These are phyloP conservation scores for Rhizopogon roseolus DNA, from an alignment of 768 basidiomycete species.

Conservation along the genomic window DNA sequence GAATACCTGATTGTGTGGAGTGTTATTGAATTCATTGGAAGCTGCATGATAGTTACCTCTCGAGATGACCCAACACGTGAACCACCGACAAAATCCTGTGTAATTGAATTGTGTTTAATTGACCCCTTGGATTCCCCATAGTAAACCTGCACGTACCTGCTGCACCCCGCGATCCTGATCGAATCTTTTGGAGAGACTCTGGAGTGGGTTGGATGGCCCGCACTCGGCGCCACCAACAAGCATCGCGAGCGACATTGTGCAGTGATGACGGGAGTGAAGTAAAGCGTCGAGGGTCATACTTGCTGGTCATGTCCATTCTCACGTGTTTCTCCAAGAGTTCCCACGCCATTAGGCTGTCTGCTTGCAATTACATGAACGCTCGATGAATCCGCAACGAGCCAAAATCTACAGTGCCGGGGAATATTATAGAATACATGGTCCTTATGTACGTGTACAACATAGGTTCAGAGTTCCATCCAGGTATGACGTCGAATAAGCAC, in stretches of 20 bases:
- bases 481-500: background rate
- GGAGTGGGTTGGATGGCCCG: conserved; percentile 81
- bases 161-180: conserved; percentile 75
- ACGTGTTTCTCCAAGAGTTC: background rate
- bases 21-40: background rate
- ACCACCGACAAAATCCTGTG: conserved; percentile 66
- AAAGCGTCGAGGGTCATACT: background rate
- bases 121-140: background rate
- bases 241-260: conserved; percentile 71
- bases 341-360: background rate
- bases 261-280: background rate
- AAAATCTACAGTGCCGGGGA: too few species aligned
- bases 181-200: conserved; percentile 73
- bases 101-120: conserved; percentile 1
- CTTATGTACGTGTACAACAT: background rate
- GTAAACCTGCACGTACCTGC: conserved; percentile 43
- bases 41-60: conserved; percentile 40
- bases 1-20: conserved; percentile 42
- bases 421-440: background rate
- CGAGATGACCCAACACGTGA: conserved; percentile 57
- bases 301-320: background rate
- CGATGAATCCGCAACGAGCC: too few species aligned
- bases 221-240: conserved; percentile 77
- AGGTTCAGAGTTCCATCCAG: too few species aligned
- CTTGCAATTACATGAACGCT: too few species aligned